Conservation (phyloP, 768 basidiomycete genomes). For the Suillus decipiens region DNA sequence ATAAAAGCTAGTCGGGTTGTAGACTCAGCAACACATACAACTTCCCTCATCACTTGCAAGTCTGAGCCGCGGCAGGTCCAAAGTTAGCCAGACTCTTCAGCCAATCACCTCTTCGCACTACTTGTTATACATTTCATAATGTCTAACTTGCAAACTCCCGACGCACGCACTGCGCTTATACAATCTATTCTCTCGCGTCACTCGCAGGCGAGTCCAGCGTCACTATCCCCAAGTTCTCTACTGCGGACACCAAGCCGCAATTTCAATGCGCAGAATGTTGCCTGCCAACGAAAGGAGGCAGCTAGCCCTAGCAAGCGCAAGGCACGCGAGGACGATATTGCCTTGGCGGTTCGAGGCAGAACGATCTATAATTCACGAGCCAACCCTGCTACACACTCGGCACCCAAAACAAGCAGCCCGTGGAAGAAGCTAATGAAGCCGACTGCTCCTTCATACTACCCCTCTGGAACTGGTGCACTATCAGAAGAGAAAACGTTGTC, state of each 20-base stretch:
- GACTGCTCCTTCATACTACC: background rate
- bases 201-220: conserved; percentile 20
- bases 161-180: conserved; percentile 36
- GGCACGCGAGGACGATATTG: background rate
- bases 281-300: background rate
- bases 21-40: background rate
- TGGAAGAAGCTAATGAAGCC: background rate
- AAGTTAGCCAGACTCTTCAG: background rate
- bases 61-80: conserved; percentile 17
- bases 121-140: conserved; percentile 15
- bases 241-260: conserved; percentile 11
- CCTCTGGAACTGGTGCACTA: no score
- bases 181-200: conserved; percentile 29
- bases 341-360: conserved; percentile 24
- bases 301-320: background rate
- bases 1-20: conserved; percentile 21
- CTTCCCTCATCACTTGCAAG: background rate
- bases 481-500: background rate
- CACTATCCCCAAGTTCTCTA: conserved; percentile 5
- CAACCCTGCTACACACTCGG: background rate
- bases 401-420: background rate
- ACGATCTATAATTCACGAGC: conserved; percentile 31
- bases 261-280: conserved; percentile 6
- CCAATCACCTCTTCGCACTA: background rate
- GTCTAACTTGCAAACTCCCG: conserved; percentile 32